phyloP scores from a whole-genome alignment of 768 basidiomycete species.

The Boletus rufocinnamomeus region DNA sequence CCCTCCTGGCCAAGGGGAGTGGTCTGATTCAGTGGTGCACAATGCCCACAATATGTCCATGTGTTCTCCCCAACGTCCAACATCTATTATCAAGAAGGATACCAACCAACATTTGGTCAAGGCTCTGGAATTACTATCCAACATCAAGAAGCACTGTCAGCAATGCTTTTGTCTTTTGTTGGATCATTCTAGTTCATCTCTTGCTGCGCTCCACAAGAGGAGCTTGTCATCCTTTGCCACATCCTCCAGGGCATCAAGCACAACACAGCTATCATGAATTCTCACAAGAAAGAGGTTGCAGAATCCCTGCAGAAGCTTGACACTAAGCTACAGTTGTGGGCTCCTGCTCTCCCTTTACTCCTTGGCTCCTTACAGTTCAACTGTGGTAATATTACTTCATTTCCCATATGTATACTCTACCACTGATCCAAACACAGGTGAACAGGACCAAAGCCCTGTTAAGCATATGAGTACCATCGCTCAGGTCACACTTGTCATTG shows the following conservation, averaged over 20 bases:
- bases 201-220: neutral
- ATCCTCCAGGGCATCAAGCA: too few relatives aligned
- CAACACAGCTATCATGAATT: too few relatives aligned
- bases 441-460: too few relatives aligned
- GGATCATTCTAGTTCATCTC: neutral
- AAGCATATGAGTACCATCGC: slow-evolving; percentile 3
- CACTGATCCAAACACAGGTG: too few relatives aligned
- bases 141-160: neutral
- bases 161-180: neutral
- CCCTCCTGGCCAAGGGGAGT: too few relatives aligned
- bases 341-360: too few relatives aligned
- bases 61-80: too few relatives aligned
- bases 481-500: slow-evolving; percentile 1
- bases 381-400: neutral
- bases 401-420: neutral
- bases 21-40: too few relatives aligned
- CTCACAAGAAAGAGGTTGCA: neutral
- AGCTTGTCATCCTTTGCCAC: neutral
- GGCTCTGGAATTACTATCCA: neutral
- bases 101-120: neutral
- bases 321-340: neutral
- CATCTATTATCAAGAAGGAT: neutral
- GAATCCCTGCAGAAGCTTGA: neutral
- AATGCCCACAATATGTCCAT: too few relatives aligned
- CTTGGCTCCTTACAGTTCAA: neutral